Evolutionary conservation across 345 rosid species (phyloP).

Genomic region (Eutrema heterophyllum): DNA sequence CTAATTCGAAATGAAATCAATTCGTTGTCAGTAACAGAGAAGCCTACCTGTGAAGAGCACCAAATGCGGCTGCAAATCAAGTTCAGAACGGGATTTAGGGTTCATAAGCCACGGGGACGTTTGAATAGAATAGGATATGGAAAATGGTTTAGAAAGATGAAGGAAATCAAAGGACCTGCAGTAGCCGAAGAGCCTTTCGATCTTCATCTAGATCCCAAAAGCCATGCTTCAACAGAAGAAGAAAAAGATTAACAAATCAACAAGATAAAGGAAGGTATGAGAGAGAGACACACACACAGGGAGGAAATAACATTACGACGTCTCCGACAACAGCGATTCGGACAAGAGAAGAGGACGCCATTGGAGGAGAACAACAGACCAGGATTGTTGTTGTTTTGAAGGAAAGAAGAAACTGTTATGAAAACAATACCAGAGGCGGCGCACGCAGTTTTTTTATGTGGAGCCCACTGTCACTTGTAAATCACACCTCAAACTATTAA

Average conservation of each 20-base stretch:
- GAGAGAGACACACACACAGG: background rate
- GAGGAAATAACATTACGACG: conserved; percentile 7
- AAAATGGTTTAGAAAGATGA: background rate
- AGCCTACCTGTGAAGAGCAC: conserved; percentile 81
- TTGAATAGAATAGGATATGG: background rate
- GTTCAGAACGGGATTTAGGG: background rate
- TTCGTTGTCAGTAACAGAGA: background rate
- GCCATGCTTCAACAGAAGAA: conserved; percentile 55
- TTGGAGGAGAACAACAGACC: background rate
- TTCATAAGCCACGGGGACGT: background rate
- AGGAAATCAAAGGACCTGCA: conserved; percentile 44
- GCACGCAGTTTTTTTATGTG: no score
- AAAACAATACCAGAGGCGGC: no score
- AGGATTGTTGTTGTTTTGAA: background rate
- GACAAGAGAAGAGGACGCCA: conserved; percentile 32
- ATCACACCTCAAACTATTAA: no score
- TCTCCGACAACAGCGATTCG: conserved; percentile 37
- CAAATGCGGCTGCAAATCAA: conserved; percentile 72
- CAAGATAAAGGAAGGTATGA: background rate
- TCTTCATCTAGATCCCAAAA: conserved; percentile 74
- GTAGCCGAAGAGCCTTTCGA: conserved; percentile 59
- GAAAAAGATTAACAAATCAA: background rate
- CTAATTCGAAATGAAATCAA: background rate
- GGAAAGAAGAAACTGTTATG: background rate
- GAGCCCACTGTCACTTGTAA: no score